Conservation (phyloP, 1,284 basidiomycete species). For the Pseudomicrostroma phylloplanum region DNA sequence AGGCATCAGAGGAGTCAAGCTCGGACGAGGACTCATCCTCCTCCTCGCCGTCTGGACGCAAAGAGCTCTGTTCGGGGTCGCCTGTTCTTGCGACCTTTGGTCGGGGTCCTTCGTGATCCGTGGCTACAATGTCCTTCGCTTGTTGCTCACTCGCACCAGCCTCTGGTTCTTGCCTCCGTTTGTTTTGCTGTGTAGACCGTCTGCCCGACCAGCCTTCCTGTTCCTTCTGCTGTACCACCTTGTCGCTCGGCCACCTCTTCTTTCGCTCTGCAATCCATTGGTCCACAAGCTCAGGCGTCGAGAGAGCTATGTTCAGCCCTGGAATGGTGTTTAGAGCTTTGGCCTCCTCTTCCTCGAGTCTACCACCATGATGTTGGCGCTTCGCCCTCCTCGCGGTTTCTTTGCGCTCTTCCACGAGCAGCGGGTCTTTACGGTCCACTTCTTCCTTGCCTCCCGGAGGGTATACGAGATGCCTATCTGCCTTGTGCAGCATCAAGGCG, state of each 20-base stretch:
- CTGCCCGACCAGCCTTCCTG: conserved; percentile 20
- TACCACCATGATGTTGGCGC: conserved; percentile 8
- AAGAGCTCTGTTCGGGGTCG: too few relatives aligned
- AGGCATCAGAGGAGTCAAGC: not conserved
- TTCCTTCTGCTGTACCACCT: conserved; percentile 33
- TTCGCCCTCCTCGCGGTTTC: conserved; percentile 10
- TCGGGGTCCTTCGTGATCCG: not conserved
- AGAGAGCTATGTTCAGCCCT: conserved; percentile 45
- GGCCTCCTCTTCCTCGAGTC: conserved; percentile 20
- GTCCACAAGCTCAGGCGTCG: conserved; percentile 44
- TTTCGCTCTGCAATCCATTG: conserved; percentile 47
- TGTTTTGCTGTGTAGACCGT: conserved; percentile 22
- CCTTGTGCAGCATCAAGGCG: conserved; percentile 40
- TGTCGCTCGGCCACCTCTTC: conserved; percentile 42
- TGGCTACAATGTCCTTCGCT: not conserved
- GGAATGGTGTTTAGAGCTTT: conserved; percentile 39
- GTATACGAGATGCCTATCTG: conserved; percentile 44
- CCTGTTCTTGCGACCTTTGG: not conserved
- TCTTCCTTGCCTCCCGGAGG: conserved; percentile 42
- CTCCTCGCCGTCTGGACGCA: too few relatives aligned
- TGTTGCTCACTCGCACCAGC: not conserved
- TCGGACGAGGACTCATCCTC: not conserved
- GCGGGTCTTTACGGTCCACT: conserved; percentile 37
- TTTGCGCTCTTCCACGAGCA: conserved; percentile 40
- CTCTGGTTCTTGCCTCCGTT: not conserved